A percentile compares a stretch with the other conserved stretches of the same genome.
phyloP scores from a whole-genome alignment of 2,329 filamentous ascomycete genomes.

The Talaromyces sp. region DNA sequence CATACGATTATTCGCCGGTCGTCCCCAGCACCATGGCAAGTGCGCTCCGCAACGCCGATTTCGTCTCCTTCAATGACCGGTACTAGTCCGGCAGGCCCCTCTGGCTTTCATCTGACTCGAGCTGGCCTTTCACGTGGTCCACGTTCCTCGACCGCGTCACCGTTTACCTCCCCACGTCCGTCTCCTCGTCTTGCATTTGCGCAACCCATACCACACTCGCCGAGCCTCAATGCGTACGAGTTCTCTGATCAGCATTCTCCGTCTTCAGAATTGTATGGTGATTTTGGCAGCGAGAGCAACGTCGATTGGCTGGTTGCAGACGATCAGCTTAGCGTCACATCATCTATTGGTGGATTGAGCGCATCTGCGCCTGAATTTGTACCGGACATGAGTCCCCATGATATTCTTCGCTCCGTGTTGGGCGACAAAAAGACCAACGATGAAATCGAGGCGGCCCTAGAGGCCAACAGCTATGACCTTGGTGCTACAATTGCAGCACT shows the following conservation, averaged over 20 bases:
- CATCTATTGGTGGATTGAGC: conserved; percentile 74
- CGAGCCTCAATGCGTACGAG: conserved; percentile 90
- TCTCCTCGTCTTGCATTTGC: conserved; percentile 88
- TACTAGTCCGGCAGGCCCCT: conserved; percentile 78
- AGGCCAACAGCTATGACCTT: conserved; percentile 86
- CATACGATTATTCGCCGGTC: conserved; percentile 86
- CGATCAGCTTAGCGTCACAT: conserved; percentile 76
- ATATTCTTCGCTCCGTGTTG: conserved; percentile 93
- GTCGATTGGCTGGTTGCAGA: conserved; percentile 95
- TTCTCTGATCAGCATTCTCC: conserved; percentile 77
- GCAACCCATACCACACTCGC: conserved; percentile 92
- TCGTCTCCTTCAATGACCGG: conserved; percentile 75
- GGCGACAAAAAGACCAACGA: conserved; percentile 87
- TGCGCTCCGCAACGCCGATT: conserved; percentile 72
- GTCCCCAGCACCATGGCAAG: conserved; percentile 91
- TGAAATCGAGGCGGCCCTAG: conserved; percentile 88
- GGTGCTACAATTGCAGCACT: conserved; percentile 87
- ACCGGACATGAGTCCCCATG: conserved; percentile 93
- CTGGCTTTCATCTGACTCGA: conserved; percentile 71
- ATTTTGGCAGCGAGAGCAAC: conserved; percentile 81
- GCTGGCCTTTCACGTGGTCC: conserved; percentile 74
- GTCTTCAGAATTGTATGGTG: conserved; percentile 81
- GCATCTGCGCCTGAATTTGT: conserved; percentile 75
- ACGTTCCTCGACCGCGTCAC: conserved; percentile 74
- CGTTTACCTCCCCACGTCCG: conserved; percentile 89